Base-by-base conservation (phyloP, 257 asterid species). In the Nicotiana knightiana region DNA sequence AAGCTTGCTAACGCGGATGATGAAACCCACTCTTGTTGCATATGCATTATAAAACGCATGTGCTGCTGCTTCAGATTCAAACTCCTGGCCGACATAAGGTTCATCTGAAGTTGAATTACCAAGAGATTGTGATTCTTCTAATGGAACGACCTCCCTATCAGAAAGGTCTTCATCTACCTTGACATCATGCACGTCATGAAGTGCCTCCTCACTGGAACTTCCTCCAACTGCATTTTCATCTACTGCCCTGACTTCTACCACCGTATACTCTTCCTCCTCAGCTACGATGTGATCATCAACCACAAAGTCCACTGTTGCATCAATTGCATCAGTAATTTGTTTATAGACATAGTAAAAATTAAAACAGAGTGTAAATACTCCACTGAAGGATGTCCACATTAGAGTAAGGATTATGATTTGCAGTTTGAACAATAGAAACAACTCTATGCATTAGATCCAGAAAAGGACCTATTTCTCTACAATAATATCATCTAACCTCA, bases 1-100 rank as follows among this genome's bases (percentile, higher is more conserved):
- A 61, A 96, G 97, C 92, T 96, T 96, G 89, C 98, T 96, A 80
- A 96, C 99, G 77, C 99, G 98, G 62, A 96, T 90, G 67, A 96
- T 87, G 30, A 94, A 96, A 59, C 99, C 99, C 15, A 91, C 89
- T 86, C 93, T 90, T 11, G 97, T 92, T 26, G 99, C 98, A 81
- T 94, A 94, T 5, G 93, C 85, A 87, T 94, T 94, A 70, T 94
- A 96, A 88, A 94, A 94, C 58, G 98, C 95, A 84, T 94, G 98
- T 55, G 98, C 99, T 21, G 92, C 96, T 30, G 95, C 97, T 89
- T 96, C 99, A 15, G 98, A 90, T 84, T 94, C 98, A 79, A 96
- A 94, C 88, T 96, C 98, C 86, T 88, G 97, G 62, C 99, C 99
- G 39, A 96, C 80, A 75, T 85, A 92, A 1, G 98, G 99, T 81